Percentiles rank a stretch among this genome's conserved stretches.
Conservation (phyloP, 2,329 filamentous ascomycete species). For the Fusarium mundagurra region DNA sequence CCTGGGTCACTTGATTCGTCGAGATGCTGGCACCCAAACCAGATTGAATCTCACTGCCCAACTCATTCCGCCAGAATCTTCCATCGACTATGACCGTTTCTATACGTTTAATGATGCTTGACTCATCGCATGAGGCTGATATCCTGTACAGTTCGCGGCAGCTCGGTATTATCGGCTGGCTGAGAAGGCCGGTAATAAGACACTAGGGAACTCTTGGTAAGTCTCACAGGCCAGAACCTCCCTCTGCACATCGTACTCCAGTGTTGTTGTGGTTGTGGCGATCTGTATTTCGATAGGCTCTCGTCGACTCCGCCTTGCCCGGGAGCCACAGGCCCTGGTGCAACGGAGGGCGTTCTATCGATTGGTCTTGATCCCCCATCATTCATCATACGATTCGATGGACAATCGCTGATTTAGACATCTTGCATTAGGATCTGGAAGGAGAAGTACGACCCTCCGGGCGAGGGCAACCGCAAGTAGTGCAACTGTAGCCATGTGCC, state of each 20-base stretch:
- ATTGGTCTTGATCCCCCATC: conserved; percentile 6
- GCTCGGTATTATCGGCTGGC: conserved; percentile 93
- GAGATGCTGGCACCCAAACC: conserved; percentile 26
- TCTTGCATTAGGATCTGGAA: conserved; percentile 86
- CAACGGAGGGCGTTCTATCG: conserved; percentile 9
- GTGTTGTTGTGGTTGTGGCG: conserved; percentile 20
- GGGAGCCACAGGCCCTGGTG: conserved; percentile 16
- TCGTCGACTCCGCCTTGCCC: conserved; percentile 9
- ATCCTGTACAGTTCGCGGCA: conserved; percentile 70
- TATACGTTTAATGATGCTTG: conserved; percentile 8
- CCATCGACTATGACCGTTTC: conserved; percentile 1
- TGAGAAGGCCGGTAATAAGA: conserved; percentile 89
- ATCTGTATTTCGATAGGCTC: conserved; percentile 32
- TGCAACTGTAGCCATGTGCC: conserved; percentile 22
- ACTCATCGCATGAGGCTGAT: conserved; percentile 61
- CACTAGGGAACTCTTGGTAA: conserved; percentile 94
- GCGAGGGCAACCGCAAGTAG: conserved; percentile 54
- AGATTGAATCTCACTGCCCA: conserved; percentile 18
- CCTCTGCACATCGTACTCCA: conserved; percentile 14
- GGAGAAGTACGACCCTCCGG: conserved; percentile 80
- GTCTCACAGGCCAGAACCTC: conserved; percentile 51
- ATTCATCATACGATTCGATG: conserved; percentile 14
- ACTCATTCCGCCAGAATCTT: neutral
- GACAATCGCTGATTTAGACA: conserved; percentile 28
- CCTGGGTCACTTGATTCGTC: conserved; percentile 25